Percentiles rank a stretch among this genome's conserved stretches.
These are phyloP conservation scores for Suhomyces bokatorum DNA, from an alignment of 1,139 yeast species.

Conservation along the genomic window DNA sequence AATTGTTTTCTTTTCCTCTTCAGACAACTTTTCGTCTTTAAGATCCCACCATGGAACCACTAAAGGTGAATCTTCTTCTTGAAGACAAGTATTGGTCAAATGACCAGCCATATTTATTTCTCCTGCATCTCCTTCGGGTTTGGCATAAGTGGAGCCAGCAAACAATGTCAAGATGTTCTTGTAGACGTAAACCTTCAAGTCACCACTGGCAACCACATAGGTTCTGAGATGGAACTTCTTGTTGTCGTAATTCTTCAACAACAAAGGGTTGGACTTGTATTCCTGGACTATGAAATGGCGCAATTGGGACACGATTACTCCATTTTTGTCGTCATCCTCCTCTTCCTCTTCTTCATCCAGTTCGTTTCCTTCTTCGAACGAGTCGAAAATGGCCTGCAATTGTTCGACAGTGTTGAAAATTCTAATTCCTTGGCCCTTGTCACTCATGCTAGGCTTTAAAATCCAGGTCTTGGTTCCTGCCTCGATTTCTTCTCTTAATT, in stretches of 20 bases:
- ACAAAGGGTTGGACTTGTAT: constrained; percentile 66
- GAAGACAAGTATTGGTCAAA: constrained; percentile 90
- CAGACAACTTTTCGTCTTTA: constrained; percentile 37
- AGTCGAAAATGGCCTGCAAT: constrained; percentile 77
- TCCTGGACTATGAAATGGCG: constrained; percentile 90
- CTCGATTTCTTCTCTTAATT: constrained; percentile 75
- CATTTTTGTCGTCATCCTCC: constrained; percentile 40
- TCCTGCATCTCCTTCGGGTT: constrained; percentile 35
- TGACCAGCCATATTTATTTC: constrained; percentile 63
- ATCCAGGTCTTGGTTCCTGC: constrained; percentile 73
- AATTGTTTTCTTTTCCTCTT: constrained; percentile 38
- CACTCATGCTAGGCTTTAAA: constrained; percentile 94
- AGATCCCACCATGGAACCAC: constrained; percentile 73
- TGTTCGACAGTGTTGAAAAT: constrained; percentile 76
- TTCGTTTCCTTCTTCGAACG: constrained; percentile 70
- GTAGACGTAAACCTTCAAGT: constrained; percentile 75
- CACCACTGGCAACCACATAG: constrained; percentile 78
- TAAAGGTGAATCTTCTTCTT: constrained; percentile 47
- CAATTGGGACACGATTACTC: constrained; percentile 78
- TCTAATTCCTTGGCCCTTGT: constrained; percentile 93
- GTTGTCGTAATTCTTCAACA: constrained; percentile 58
- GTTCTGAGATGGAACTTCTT: constrained; percentile 87
- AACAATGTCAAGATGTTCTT: constrained; percentile 78
- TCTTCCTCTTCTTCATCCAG: constrained; percentile 54
- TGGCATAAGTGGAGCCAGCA: constrained; percentile 55